Percentiles rank a stretch among this genome's conserved stretches.
Conservation (phyloP, 225 moss, liverwort and hornwort species). For the Physcomitrellopsis africana region DNA sequence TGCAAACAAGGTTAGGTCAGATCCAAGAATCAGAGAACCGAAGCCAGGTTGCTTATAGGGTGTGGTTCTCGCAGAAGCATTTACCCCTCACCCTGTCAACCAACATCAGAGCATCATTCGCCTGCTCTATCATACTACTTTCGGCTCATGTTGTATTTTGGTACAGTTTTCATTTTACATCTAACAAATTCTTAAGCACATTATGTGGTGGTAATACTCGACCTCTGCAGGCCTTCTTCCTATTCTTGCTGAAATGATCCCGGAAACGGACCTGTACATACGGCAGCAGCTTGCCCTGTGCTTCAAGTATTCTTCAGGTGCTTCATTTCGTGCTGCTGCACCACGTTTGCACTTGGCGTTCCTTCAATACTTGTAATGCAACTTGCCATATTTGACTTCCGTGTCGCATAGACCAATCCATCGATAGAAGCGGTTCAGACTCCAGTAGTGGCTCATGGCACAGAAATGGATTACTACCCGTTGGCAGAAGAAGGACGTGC, state of each 20-base stretch:
- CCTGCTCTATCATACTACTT: neutral
- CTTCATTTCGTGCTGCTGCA: neutral
- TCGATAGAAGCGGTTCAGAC: neutral
- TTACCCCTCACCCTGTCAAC: neutral
- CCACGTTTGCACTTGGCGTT: neutral
- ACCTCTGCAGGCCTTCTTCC: constrained; percentile 67
- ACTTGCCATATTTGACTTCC: neutral
- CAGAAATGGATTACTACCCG: neutral
- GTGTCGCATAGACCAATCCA: neutral
- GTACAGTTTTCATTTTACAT: too few relatives aligned
- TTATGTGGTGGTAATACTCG: too few relatives aligned
- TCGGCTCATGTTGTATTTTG: neutral
- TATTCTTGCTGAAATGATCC: constrained; percentile 77
- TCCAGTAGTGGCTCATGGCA: neutral
- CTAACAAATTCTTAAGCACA: too few relatives aligned
- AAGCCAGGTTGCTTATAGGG: neutral
- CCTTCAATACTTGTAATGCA: neutral
- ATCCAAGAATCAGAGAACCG: neutral
- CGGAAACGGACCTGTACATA: constrained; percentile 74
- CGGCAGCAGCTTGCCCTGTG: constrained; percentile 88
- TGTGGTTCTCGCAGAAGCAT: neutral
- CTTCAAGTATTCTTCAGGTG: constrained; percentile 83
- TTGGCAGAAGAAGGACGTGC: neutral
- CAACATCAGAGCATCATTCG: neutral
- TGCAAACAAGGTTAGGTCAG: neutral